Percentiles rank a stretch among this genome's conserved stretches.
phyloP scores from a whole-genome alignment of 306 rosid genomes.

The Sophora flavescens region DNA sequence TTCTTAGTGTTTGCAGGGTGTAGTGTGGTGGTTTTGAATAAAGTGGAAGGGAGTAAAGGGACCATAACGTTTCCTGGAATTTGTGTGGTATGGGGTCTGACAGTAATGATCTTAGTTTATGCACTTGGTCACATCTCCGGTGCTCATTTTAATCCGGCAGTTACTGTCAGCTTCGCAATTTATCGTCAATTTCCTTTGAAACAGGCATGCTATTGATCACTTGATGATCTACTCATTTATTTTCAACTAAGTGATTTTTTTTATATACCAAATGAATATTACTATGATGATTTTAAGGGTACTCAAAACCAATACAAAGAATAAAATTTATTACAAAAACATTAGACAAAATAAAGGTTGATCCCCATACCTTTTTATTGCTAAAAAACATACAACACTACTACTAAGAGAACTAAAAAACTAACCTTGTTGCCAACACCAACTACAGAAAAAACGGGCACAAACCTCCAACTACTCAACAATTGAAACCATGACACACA shows the following conservation, averaged over 20 bases:
- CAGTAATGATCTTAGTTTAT: slow-evolving; percentile 63
- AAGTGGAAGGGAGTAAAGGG: slow-evolving; percentile 56
- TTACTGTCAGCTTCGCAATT: slow-evolving; percentile 63
- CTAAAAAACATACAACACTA: no score
- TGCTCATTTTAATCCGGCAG: slow-evolving; percentile 72
- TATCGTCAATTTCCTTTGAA: slow-evolving; percentile 56
- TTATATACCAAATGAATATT: no score
- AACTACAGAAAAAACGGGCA: no score
- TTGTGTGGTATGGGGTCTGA: slow-evolving; percentile 57
- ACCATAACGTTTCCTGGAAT: slow-evolving; percentile 67
- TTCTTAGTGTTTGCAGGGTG: slow-evolving; percentile 70
- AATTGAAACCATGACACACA: no score
- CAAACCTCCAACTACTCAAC: no score
- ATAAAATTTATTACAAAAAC: no score
- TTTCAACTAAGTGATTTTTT: not conserved
- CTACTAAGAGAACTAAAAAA: no score
- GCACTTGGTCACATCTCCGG: slow-evolving; percentile 75
- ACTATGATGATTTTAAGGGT: no score
- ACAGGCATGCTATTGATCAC: slow-evolving; percentile 41
- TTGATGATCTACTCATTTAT: not conserved
- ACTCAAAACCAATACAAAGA: no score
- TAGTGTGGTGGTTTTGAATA: slow-evolving; percentile 56
- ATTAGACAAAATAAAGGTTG: no score
- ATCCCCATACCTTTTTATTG: no score
- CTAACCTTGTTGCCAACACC: no score